These are phyloP conservation scores for Diutina neorugosa DNA, from an alignment of 1,139 yeast genomes.

Conservation along the genomic window DNA sequence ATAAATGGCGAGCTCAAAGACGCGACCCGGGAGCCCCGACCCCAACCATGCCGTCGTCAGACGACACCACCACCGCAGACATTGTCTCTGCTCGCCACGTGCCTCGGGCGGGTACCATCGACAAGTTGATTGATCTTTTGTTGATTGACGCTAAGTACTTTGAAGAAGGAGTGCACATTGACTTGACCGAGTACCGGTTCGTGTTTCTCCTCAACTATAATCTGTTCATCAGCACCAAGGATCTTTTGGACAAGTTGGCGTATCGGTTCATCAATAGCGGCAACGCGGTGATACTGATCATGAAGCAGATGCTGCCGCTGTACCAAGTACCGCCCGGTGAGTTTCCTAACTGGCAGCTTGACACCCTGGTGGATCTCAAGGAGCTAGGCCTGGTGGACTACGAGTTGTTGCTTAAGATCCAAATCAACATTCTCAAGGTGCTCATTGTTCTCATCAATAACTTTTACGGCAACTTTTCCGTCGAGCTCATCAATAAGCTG, in stretches of 20 bases:
- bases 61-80: neutral
- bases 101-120: slow-evolving; percentile 31
- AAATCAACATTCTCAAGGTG: slow-evolving; percentile 73
- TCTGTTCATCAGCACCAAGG: slow-evolving; percentile 31
- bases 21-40: neutral
- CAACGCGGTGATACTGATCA: slow-evolving; percentile 35
- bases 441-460: slow-evolving; percentile 59
- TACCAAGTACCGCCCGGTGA: slow-evolving; percentile 6
- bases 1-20: slow-evolving; percentile 13
- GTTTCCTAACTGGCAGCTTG: slow-evolving; percentile 46
- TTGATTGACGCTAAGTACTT: slow-evolving; percentile 28
- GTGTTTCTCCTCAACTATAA: slow-evolving; percentile 33
- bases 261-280: slow-evolving; percentile 35
- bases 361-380: slow-evolving; percentile 21
- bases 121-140: slow-evolving; percentile 29
- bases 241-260: slow-evolving; percentile 30
- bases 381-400: slow-evolving; percentile 38
- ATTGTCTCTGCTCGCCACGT: slow-evolving; percentile 13
- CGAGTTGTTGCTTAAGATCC: slow-evolving; percentile 56
- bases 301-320: slow-evolving; percentile 16
- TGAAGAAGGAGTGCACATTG: slow-evolving; percentile 25
- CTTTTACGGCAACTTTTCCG: slow-evolving; percentile 66
- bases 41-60: neutral
- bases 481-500: slow-evolving; percentile 49
- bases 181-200: slow-evolving; percentile 31